Base-by-base conservation (phyloP, 208 protist genomes). In the Leishmania guyanensis region DNA sequence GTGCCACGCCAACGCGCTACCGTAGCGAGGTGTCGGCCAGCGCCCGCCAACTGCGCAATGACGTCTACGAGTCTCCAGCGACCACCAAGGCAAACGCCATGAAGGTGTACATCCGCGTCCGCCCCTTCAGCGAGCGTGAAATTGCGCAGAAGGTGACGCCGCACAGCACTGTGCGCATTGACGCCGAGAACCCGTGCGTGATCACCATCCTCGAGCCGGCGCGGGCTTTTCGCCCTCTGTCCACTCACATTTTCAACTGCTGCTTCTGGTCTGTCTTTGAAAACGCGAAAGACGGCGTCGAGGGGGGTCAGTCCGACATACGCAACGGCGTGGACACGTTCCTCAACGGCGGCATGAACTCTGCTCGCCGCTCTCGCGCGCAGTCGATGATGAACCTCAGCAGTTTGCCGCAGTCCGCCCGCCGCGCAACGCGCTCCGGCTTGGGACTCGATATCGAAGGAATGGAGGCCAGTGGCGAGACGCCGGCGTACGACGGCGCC, bases 201-300 rank as follows among this genome's bases (percentile, higher is more conserved):
- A 94, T 97, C 86, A 95, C 92, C 39, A 75, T 95, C 53, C 85
- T 95, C 53, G 92, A 97, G 75, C 91, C 91, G 36, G 78, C 86
- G 10, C 87, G 88, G 50, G 88, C 83, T 36, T 95, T 91, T 79
- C 83, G 88, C 16, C 87, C 91, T 3, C 82, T 86, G 56, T 77
- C 85, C 20, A 93, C 92, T 0, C 94, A 93, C 86, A 87, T 83
- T 51, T 97, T 97, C 83, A 94, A 79, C 6, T 86, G 88, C 54
- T 95, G 91, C 83, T 94, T 95, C 80, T 97, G 94, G 92, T 97
- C 94, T 53, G 92, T 97, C 2, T 86, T 94, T 43, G 84, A 93
- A 60, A 16, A 65, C 14, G 60, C 69, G 48, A 82, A 73, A 29
- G 66, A 78, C 33, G 79, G 79, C 17, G 71, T 29, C 4, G 60